Evolutionary conservation across 495 filamentous ascomycete genomes (phyloP), one percentile per base, ranked within the genome.

Genomic region (Podospora anserina): DNA sequence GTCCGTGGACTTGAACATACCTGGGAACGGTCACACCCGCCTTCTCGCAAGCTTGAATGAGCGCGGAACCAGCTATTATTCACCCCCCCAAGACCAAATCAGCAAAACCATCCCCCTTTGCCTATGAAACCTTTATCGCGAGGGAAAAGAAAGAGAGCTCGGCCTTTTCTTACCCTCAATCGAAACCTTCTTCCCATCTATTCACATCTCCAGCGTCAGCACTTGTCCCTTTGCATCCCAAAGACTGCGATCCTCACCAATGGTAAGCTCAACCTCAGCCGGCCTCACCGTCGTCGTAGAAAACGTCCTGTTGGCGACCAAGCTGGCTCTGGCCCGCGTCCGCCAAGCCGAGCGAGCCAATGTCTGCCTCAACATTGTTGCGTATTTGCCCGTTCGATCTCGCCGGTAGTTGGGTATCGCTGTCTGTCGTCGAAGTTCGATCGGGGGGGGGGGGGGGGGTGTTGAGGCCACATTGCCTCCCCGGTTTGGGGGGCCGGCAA

Each of bases 1-100:
- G 20, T 39, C n/a, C 30, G 4, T 6, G 9, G 5, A 61, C 26
- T 61, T 32, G 30, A 7, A 32, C 82, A 68, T 81, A 91, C 90
- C 91, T 93, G 69, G 93, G 93, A 73, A 97, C 87, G n/a, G 89
- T 92, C 65, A 83, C 87, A 71, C 95, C 95, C 67, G 95, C 95
- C 82, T 99, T 97, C 82, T 99, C 95, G 84, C 95, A 98, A 72
- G 95, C 95, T 84, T 99, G 95, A 78, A 99, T 99, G 73, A 99
- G 87, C 71, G 95, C 95, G 63, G 95, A 94, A 64, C 95, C 95
- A 72, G 88, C 88, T 90, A 79, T 78, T 78, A 75, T 72, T 64
- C 60, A 67, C 44, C 34, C 23, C 23, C 23, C 23, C 23, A 23
- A 2, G 23, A 23, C 23, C 66, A 66, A 60, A 73, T 88, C 65